A percentile compares a stretch with the other conserved stretches of the same genome.
phyloP scores from a whole-genome alignment of 2,329 filamentous ascomycete genomes.

The Pseudogymnoascus sp. region DNA sequence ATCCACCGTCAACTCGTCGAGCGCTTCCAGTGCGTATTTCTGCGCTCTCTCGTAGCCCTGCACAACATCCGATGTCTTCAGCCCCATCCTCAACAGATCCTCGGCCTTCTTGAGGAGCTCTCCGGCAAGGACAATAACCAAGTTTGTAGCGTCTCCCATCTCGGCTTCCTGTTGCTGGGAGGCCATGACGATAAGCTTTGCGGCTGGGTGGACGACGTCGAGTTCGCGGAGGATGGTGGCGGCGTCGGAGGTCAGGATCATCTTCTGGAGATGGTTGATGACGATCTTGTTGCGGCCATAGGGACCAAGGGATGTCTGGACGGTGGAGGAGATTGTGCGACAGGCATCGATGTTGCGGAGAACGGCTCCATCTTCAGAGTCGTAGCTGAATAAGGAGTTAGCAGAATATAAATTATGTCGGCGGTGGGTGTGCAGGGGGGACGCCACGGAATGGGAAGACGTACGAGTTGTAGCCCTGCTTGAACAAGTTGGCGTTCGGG shows the following conservation, averaged over 20 bases:
- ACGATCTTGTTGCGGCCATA: constrained; percentile 99
- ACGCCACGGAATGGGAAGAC: background rate
- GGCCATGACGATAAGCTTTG: constrained; percentile 96
- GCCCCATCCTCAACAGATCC: constrained; percentile 88
- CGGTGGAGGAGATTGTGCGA: constrained; percentile 87
- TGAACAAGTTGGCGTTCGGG: constrained; percentile 90
- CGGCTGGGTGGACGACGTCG: constrained; percentile 95
- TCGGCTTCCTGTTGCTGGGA: constrained; percentile 98
- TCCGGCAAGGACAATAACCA: constrained; percentile 92
- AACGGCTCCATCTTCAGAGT: constrained; percentile 97
- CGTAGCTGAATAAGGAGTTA: constrained; percentile 61
- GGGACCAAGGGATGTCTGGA: constrained; percentile 92
- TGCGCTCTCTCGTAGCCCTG: constrained; percentile 93
- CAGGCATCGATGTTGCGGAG: constrained; percentile 98
- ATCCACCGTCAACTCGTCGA: constrained; percentile 87
- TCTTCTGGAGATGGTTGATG: constrained; percentile 99
- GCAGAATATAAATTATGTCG: constrained; percentile 20
- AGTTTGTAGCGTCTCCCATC: constrained; percentile 97
- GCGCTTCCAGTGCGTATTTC: constrained; percentile 71
- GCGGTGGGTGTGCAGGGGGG: background rate
- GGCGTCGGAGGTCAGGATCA: constrained; percentile 97
- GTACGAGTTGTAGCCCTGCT: constrained; percentile 73
- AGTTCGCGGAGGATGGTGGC: constrained; percentile 96
- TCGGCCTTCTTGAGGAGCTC: constrained; percentile 96
- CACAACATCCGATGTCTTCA: constrained; percentile 97